These are phyloP conservation scores for Polytolypa hystricis DNA, from an alignment of 2,329 filamentous ascomycete genomes.

Conservation along the genomic window DNA sequence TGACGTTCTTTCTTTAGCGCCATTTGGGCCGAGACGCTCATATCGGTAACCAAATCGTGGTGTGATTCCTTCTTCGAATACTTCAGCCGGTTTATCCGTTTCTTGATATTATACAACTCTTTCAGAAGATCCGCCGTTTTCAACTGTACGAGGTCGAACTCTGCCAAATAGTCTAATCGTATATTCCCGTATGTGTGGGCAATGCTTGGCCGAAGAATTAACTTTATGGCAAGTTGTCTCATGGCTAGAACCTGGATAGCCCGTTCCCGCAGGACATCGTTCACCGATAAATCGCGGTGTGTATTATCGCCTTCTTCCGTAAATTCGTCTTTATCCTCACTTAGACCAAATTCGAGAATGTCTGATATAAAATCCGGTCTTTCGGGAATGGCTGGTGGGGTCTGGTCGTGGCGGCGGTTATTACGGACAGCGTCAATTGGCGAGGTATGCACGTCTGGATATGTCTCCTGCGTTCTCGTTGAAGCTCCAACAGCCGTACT, in stretches of 20 bases:
- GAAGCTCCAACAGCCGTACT: conserved; percentile 13
- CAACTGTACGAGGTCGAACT: conserved; percentile 19
- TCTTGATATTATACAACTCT: conserved; percentile 24
- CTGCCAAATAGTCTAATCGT: conserved; percentile 21
- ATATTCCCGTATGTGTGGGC: conserved; percentile 28
- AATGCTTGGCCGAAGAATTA: conserved; percentile 28
- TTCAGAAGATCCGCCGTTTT: conserved; percentile 22
- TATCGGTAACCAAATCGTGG: conserved; percentile 22
- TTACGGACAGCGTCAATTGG: neutral
- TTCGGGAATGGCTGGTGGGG: neutral
- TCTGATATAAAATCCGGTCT: conserved; percentile 7
- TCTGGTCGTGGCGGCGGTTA: conserved; percentile 8
- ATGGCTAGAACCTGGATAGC: conserved; percentile 30
- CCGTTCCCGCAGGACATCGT: conserved; percentile 23
- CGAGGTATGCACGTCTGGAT: neutral
- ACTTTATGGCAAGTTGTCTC: conserved; percentile 28
- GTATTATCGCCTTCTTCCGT: neutral
- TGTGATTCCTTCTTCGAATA: conserved; percentile 16
- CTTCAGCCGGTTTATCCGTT: conserved; percentile 23
- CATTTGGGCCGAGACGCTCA: conserved; percentile 14
- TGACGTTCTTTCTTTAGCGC: conserved; percentile 20
- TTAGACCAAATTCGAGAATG: neutral
- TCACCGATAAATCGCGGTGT: conserved; percentile 1
- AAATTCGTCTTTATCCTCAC: neutral
- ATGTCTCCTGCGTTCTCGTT: neutral